phyloP scores from a whole-genome alignment of 805 yeast genomes.

The Starmerella apis region DNA sequence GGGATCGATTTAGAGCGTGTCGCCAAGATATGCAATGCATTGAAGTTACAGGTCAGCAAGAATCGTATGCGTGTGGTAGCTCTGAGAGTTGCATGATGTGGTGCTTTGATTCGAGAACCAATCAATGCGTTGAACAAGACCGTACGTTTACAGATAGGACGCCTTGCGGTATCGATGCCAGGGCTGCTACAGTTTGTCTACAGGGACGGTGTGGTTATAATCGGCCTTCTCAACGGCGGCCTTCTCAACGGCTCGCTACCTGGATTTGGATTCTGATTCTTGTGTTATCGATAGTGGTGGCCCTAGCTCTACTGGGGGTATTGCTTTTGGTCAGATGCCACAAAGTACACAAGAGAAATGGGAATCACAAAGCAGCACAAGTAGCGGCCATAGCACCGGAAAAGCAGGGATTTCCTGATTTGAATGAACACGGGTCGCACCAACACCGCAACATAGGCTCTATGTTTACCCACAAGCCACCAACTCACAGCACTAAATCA shows the following conservation, averaged over 20 bases:
- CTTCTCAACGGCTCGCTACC: neutral
- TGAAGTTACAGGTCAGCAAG: neutral
- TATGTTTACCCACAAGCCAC: neutral
- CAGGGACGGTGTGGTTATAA: neutral
- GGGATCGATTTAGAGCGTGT: conserved; percentile 1
- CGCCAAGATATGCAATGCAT: conserved; percentile 12
- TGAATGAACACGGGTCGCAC: neutral
- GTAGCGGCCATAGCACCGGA: neutral
- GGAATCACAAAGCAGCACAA: neutral
- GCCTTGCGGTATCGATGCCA: conserved; percentile 3
- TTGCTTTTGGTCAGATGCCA: neutral
- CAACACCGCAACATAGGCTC: neutral
- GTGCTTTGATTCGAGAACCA: conserved; percentile 4
- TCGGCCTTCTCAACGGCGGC: neutral
- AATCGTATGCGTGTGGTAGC: conserved; percentile 5
- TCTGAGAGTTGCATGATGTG: conserved; percentile 4
- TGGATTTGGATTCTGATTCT: neutral
- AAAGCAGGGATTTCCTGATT: neutral
- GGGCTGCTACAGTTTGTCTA: neutral
- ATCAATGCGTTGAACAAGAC: neutral
- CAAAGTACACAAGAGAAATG: neutral
- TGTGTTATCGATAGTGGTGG: neutral
- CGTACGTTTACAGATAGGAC: conserved; percentile 5
- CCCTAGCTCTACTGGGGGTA: neutral
- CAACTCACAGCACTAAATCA: neutral